Base-by-base conservation (phyloP, 495 filamentous ascomycete genomes). In the Friedmanniomyces simplex region DNA sequence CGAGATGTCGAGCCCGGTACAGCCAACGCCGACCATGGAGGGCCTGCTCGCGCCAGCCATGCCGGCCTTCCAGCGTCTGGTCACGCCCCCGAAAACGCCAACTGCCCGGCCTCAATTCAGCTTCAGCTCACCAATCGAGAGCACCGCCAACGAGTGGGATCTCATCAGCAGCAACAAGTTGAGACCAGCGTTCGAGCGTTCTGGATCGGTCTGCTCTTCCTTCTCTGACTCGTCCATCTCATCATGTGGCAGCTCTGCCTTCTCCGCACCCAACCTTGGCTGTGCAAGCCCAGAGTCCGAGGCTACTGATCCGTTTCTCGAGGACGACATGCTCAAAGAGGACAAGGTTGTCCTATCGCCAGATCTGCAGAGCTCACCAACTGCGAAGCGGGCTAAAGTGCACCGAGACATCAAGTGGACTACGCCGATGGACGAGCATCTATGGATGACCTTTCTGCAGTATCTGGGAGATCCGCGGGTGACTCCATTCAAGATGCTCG, bases 381-480 rank as follows among this genome's bases (percentile, higher is more conserved):
- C 24, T 1, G 37, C 34, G 26, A 68, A 66, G 50, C 67, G 65
- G 28, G 26, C 62, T 20, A 68, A 65, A 47, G 59, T 60, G 16
- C 60, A 60, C 30, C 72, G 71, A 13, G 63, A 70, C 28, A 34
- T 68, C 18, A 64, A 66, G 24, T 98, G 91, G 90, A 94, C 87
- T 1, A 79, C 83, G 46, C 86, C 89, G 20, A 94, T 95, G 88
- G 90, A 91, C 70, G 82, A 84, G 36, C 93, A 98, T 67, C 71
- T 98, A 28, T 97, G 94, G 94, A 82, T 86, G 34, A 90, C 87
- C 1, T 97, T 95, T 66, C 74, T 87, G 61, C 68, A 86, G 11
- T 98, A 96, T 66, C 74, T 96, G 12, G 85, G 90, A 61, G 89
- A 97, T 68, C 91, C 93, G 32, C 89, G 85, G 11, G 86, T 95